These are phyloP conservation scores for Leccinum griseonigrum DNA, from an alignment of 1,284 basidiomycete genomes.

Conservation along the genomic window DNA sequence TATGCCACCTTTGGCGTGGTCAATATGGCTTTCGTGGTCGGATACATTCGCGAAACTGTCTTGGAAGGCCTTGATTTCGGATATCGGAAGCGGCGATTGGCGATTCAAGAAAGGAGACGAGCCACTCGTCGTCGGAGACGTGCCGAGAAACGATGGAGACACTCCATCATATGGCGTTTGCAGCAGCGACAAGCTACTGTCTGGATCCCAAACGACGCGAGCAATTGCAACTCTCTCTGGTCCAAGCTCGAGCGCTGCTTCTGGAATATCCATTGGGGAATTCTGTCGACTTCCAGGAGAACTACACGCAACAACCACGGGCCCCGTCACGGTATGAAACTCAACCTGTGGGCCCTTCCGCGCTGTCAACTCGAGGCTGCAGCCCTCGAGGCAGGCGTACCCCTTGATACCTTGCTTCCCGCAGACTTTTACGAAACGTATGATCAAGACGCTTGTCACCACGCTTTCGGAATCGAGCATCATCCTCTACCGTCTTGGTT, in stretches of 20 bases:
- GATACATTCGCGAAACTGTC: conserved; percentile 67
- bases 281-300: conserved; percentile 5
- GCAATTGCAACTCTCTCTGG: conserved; percentile 11
- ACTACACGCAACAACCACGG: conserved; percentile 24
- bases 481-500: conserved; percentile 18
- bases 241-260: conserved; percentile 11
- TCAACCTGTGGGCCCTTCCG: conserved; percentile 59
- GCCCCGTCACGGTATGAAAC: conserved; percentile 42
- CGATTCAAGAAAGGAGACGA: conserved; percentile 39
- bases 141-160: conserved; percentile 51
- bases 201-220: conserved; percentile 42
- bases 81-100: conserved; percentile 52
- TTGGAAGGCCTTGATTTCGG: conserved; percentile 65
- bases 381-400: conserved; percentile 61
- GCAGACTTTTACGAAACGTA: conserved; percentile 30
- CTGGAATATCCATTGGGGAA: conserved; percentile 1
- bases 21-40: conserved; percentile 63
- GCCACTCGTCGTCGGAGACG: conserved; percentile 38
- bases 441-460: neutral
- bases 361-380: conserved; percentile 52
- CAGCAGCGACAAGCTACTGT: conserved; percentile 43
- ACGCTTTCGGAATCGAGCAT: neutral
- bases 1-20: conserved; percentile 62
- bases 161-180: conserved; percentile 58
- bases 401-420: conserved; percentile 50